Percentiles rank a stretch among this genome's conserved stretches.
phyloP scores from a whole-genome alignment of 805 yeast genomes.

The Yarrowia keelungensis region DNA sequence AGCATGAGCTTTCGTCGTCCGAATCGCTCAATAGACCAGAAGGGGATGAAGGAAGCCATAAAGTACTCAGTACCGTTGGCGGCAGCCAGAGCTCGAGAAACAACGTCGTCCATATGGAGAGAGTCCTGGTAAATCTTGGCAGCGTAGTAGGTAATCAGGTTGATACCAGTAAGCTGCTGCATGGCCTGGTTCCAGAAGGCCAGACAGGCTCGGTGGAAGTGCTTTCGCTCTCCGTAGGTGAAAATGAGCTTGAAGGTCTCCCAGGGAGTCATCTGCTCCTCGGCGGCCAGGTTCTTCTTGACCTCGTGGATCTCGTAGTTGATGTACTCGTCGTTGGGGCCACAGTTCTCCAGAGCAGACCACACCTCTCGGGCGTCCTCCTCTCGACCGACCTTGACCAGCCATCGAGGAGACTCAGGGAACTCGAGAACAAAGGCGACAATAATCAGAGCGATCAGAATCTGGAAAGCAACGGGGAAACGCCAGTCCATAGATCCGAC shows the following conservation, averaged over 20 bases:
- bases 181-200: slow-evolving; percentile 55
- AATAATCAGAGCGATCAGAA: slow-evolving; percentile 62
- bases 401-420: slow-evolving; percentile 90
- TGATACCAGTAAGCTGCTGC: slow-evolving; percentile 91
- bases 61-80: slow-evolving; percentile 60
- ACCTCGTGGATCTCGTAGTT: slow-evolving; percentile 26
- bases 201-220: slow-evolving; percentile 45
- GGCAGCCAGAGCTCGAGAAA: slow-evolving; percentile 44
- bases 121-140: slow-evolving; percentile 76
- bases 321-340: slow-evolving; percentile 13
- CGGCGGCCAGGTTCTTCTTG: slow-evolving; percentile 21
- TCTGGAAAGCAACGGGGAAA: slow-evolving; percentile 78
- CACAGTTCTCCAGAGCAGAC: slow-evolving; percentile 29
- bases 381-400: slow-evolving; percentile 69
- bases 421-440: slow-evolving; percentile 65
- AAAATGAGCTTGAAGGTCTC: slow-evolving; percentile 17
- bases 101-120: slow-evolving; percentile 54
- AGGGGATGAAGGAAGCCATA: slow-evolving; percentile 63
- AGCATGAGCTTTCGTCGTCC: slow-evolving; percentile 77
- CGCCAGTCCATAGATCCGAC: slow-evolving; percentile 74
- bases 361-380: slow-evolving; percentile 54
- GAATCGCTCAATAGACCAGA: slow-evolving; percentile 47
- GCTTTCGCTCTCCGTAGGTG: slow-evolving; percentile 36
- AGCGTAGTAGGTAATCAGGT: slow-evolving; percentile 89
- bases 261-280: slow-evolving; percentile 1